Percentiles rank a stretch among this genome's conserved stretches.
Conservation (phyloP, 2,329 filamentous ascomycete species). For the Alternaria conjuncta region DNA sequence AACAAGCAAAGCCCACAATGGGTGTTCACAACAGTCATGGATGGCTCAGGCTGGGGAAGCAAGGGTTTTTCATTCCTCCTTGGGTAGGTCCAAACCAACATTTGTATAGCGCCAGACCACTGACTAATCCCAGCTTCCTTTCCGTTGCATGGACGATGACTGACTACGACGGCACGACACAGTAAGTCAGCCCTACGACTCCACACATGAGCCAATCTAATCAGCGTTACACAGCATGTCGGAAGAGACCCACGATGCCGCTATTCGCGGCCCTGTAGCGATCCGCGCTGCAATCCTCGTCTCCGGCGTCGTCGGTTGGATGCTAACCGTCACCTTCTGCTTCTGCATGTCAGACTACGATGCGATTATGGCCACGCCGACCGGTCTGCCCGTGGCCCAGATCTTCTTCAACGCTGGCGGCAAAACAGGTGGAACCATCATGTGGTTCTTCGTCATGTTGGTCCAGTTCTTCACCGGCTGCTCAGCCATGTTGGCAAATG, state of each 20-base stretch:
- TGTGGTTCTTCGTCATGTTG: conserved; percentile 68
- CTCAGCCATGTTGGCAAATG: conserved; percentile 69
- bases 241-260: conserved; percentile 70
- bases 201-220: conserved; percentile 35
- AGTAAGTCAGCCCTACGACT: conserved; percentile 51
- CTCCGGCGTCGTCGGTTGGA: conserved; percentile 66
- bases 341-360: conserved; percentile 68
- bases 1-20: conserved; percentile 64
- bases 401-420: conserved; percentile 67
- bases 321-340: conserved; percentile 68
- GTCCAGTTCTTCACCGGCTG: conserved; percentile 71
- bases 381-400: conserved; percentile 65
- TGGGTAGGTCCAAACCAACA: conserved; percentile 50
- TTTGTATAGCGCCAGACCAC: not conserved
- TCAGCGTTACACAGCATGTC: conserved; percentile 59
- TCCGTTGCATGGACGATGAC: conserved; percentile 71
- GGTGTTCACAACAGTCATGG: conserved; percentile 67
- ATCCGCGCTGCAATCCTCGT: conserved; percentile 66
- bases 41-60: conserved; percentile 68
- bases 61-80: conserved; percentile 68
- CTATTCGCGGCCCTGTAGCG: conserved; percentile 64
- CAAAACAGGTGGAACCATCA: conserved; percentile 61
- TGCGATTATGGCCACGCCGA: conserved; percentile 62
- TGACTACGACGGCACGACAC: conserved; percentile 71
- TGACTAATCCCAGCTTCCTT: conserved; percentile 51